Conservation (phyloP, 2,329 filamentous ascomycete genomes). For the Ascochyta viciae-villosae region DNA sequence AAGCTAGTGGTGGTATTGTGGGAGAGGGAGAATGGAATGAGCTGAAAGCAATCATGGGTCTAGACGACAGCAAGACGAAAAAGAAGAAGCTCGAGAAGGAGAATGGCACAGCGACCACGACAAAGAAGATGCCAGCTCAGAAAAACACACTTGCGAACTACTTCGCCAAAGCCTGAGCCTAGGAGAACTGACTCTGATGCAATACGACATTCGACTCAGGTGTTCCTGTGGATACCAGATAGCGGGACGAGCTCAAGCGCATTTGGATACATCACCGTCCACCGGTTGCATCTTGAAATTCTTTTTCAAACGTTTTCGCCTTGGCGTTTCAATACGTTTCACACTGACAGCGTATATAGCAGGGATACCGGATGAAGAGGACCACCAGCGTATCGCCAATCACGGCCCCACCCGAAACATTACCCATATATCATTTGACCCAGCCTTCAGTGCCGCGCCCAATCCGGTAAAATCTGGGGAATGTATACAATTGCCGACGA, state of each 20-base stretch:
- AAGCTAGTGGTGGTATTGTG: slow-evolving; percentile 71
- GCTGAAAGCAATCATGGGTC: slow-evolving; percentile 64
- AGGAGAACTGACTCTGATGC: background rate
- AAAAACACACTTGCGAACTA: slow-evolving; percentile 46
- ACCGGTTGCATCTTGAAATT: background rate
- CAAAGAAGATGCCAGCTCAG: slow-evolving; percentile 42
- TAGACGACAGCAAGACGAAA: slow-evolving; percentile 61
- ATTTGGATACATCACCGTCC: background rate
- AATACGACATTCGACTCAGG: background rate
- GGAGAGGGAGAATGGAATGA: slow-evolving; percentile 69
- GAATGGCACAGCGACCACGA: slow-evolving; percentile 34
- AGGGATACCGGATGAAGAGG: slow-evolving; percentile 10
- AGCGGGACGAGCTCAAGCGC: background rate
- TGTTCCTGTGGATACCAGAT: background rate
- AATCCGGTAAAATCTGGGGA: slow-evolving; percentile 29
- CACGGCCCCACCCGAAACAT: slow-evolving; percentile 22
- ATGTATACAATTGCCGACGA: slow-evolving; percentile 19
- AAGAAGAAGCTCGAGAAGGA: slow-evolving; percentile 35
- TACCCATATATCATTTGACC: slow-evolving; percentile 27
- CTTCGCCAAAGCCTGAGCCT: slow-evolving; percentile 29
- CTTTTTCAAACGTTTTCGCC: slow-evolving; percentile 5
- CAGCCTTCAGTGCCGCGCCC: slow-evolving; percentile 21
- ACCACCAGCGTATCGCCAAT: slow-evolving; percentile 3
- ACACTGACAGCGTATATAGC: slow-evolving; percentile 6
- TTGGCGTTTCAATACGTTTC: slow-evolving; percentile 21